phyloP scores from a whole-genome alignment of 805 yeast species.

The Schwanniomyces occidentalis region DNA sequence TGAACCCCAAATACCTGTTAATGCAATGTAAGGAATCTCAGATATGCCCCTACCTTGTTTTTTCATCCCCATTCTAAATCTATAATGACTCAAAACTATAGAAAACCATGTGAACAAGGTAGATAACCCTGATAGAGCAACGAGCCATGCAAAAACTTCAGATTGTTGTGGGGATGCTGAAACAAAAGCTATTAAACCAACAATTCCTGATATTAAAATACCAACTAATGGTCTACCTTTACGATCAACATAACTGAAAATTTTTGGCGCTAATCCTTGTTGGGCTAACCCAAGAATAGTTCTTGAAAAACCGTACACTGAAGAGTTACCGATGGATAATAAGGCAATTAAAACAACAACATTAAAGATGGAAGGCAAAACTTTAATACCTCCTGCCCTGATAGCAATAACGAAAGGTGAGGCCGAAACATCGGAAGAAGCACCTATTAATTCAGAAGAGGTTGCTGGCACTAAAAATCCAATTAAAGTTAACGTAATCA shows the following conservation, averaged over 20 bases:
- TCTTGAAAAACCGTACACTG: conserved; percentile 45
- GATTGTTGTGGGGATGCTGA: conserved; percentile 39
- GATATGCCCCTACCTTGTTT: conserved; percentile 39
- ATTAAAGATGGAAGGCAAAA: conserved; percentile 43
- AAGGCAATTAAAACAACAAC: conserved; percentile 42
- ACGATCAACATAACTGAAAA: conserved; percentile 38
- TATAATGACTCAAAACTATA: conserved; percentile 30
- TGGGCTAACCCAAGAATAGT: conserved; percentile 41
- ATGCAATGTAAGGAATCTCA: conserved; percentile 55
- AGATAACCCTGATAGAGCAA: conserved; percentile 35
- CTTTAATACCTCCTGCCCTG: conserved; percentile 40
- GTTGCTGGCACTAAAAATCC: conserved; percentile 40
- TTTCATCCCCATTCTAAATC: conserved; percentile 33
- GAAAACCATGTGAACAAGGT: conserved; percentile 39
- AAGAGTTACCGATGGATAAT: conserved; percentile 44
- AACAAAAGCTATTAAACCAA: conserved; percentile 41
- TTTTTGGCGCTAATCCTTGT: conserved; percentile 40
- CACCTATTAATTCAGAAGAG: conserved; percentile 24
- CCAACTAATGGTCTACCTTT: conserved; percentile 43
- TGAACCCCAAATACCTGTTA: conserved; percentile 44
- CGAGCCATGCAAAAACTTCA: conserved; percentile 37
- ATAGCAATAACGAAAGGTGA: conserved; percentile 47
- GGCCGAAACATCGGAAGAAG: conserved; percentile 32
- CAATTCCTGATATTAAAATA: conserved; percentile 29
- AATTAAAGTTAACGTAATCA: conserved; percentile 40